Percentiles rank a stretch among this genome's conserved stretches.
Evolutionary conservation across 768 basidiomycete genomes (phyloP).

Genomic region (Lentinula lateritia): DNA sequence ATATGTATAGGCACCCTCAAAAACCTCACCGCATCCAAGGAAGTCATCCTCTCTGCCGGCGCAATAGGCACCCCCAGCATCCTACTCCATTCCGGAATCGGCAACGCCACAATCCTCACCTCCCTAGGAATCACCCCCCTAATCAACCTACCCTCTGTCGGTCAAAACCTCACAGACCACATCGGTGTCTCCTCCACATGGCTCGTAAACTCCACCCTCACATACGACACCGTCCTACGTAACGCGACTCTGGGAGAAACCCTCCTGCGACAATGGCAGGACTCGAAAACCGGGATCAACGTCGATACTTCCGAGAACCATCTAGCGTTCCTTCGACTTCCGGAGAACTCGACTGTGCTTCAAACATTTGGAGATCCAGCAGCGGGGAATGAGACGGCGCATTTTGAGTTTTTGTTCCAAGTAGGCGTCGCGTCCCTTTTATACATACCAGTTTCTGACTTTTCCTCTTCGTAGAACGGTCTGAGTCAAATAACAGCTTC

Average conservation of each 20-base stretch:
- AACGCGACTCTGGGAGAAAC: slow-evolving; percentile 17
- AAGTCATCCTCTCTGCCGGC: slow-evolving; percentile 33
- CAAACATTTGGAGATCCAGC: slow-evolving; percentile 21
- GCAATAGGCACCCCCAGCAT: slow-evolving; percentile 28
- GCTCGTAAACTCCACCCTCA: slow-evolving; percentile 21
- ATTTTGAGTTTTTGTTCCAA: slow-evolving; percentile 26
- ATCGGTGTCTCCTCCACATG: slow-evolving; percentile 18
- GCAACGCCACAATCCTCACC: slow-evolving; percentile 15
- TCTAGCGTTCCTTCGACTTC: slow-evolving; percentile 21
- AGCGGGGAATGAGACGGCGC: slow-evolving; percentile 25
- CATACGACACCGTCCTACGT: slow-evolving; percentile 19
- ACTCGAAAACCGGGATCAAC: slow-evolving; percentile 22
- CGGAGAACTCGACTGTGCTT: slow-evolving; percentile 17
- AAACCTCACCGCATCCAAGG: slow-evolving; percentile 12
- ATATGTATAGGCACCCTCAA: not conserved
- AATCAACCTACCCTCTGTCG: slow-evolving; percentile 24
- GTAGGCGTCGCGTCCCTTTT: slow-evolving; percentile 14
- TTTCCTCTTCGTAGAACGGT: slow-evolving; percentile 2
- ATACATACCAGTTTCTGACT: not conserved
- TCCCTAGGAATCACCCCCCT: slow-evolving; percentile 17
- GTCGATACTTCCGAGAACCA: slow-evolving; percentile 15
- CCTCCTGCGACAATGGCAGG: slow-evolving; percentile 22
- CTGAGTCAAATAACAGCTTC: not conserved
- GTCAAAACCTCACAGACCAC: slow-evolving; percentile 28
- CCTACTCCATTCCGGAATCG: slow-evolving; percentile 29